Evolutionary conservation across 2,329 filamentous ascomycete genomes (phyloP), one percentile per base, ranked within the genome.

Genomic region (Thelonectria olida): DNA sequence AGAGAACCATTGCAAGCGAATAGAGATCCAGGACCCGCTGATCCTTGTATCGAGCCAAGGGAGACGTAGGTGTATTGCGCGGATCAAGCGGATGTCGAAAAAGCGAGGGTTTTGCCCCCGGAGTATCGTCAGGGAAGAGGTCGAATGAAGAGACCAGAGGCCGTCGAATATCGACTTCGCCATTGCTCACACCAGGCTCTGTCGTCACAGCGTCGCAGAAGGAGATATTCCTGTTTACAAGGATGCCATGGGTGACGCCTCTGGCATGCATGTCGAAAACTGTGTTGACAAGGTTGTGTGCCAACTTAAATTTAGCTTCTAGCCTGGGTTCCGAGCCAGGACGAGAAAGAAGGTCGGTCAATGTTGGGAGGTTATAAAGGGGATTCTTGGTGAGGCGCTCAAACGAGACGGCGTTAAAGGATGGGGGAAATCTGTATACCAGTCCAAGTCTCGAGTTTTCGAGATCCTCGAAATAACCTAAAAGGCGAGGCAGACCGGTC

Each of bases 111-210:
- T 52, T 56, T 2, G 58, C 8, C 1, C 62, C 22, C 10, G 67
- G 55, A 0, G 54, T 45, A 17, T 74, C 73, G 19, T 78, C 76
- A 0, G 74, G 64, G 71, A 94, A 95, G 3, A 93, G 76, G 65
- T 94, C 91, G 67, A 92, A 94, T 0, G 90, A 90, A 1, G 90
- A 90, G 42, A 93, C 79, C 4, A 92, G 83, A 2, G 91, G 91
- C 8, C 87, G 83, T 20, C 90, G 83, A 49, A 93, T 82, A 57
- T 92, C 88, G 15, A 88, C 80, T 41, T 86, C 80, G 1, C 78
- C 76, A 7, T 81, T 77, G 5, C 74, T 76, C 7, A 78, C 75
- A 1, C 76, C 79, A 1, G 78, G 75, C 42, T 81, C 78, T 2
- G 74, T 77, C 19, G 77, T 81, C 48, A 75, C 76, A 17, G 73